Conservation (phyloP, 2,329 filamentous ascomycete genomes). For the Basipetospora chlamydospora region DNA sequence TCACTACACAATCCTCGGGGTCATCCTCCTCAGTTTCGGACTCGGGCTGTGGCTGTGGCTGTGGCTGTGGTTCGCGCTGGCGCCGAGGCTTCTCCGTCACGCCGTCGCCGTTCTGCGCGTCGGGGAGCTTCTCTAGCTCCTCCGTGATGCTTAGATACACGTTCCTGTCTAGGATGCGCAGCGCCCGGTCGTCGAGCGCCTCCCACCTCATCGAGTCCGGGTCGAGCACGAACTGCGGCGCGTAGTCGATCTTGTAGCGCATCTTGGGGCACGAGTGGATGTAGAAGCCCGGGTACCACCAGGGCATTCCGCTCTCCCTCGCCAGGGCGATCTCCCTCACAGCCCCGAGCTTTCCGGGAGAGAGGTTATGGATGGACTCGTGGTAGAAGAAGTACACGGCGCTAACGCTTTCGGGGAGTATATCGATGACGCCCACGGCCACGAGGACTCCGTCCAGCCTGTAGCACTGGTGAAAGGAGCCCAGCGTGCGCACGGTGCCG, state of each 20-base stretch:
- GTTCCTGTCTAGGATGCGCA: slow-evolving; percentile 35
- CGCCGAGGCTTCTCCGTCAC: slow-evolving; percentile 11
- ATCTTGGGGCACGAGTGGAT: slow-evolving; percentile 73
- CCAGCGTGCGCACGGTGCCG: slow-evolving; percentile 41
- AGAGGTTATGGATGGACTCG: slow-evolving; percentile 53
- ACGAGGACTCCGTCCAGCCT: slow-evolving; percentile 61
- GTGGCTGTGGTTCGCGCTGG: slow-evolving; percentile 5
- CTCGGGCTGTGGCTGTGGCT: slow-evolving; percentile 6
- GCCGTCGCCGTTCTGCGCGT: background rate
- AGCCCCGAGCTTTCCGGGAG: slow-evolving; percentile 63
- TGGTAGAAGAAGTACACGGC: slow-evolving; percentile 77
- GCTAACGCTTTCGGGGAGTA: slow-evolving; percentile 63
- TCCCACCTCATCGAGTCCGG: slow-evolving; percentile 51
- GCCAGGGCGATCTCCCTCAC: slow-evolving; percentile 59
- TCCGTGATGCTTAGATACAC: slow-evolving; percentile 37
- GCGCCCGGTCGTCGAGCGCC: slow-evolving; percentile 34
- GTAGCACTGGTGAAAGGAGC: slow-evolving; percentile 73
- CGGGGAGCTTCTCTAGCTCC: background rate
- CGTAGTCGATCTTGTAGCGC: slow-evolving; percentile 71
- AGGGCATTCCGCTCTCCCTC: slow-evolving; percentile 52
- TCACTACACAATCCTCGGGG: no score
- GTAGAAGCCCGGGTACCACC: slow-evolving; percentile 72
- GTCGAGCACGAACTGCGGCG: slow-evolving; percentile 60
- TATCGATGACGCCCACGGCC: slow-evolving; percentile 62
- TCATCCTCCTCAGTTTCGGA: slow-evolving; percentile 11